Evolutionary conservation across 2,329 filamentous ascomycete genomes (phyloP), one percentile per base, ranked within the genome.

Genomic region (Pseudogymnoascus sp.): DNA sequence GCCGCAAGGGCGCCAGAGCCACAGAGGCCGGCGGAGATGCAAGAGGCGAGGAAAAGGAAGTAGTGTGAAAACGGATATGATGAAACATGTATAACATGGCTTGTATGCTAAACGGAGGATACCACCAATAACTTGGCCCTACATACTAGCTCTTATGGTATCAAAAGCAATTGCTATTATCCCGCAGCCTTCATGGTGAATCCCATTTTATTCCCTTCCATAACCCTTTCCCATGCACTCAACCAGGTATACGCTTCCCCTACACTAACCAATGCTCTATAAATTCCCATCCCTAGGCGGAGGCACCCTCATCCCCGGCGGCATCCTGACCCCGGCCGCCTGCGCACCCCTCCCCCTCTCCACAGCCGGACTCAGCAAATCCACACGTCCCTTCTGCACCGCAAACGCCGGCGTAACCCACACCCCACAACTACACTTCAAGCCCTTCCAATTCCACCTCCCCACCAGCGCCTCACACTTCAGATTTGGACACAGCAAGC

Each of bases 401-500:
- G 90, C 93, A 74, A 99, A 95, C 0, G 90, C 93, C 7, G 95
- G 93, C 61, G 92, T 90, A 21, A 97, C 83, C 93, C 95, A 98
- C 67, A 88, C 86, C 39, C 89, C 87, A 75, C 95, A 99, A 73
- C 87, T 95, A 78, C 95, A 99, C 74, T 87, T 87, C 82, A 97
- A 89, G 13, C 95, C 95, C 75, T 96, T 92, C 95, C 95, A 99
- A 62, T 93, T 90, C 73, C 97, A 99, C 71, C 95, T 90, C 41
- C 95, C 95, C 60, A 98, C 85, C 62, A 91, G 92, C 43, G 90
- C 86, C 57, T 84, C 85, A 75, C 95, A 99, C 72, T 88, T 89
- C 7, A 74, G 65, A 69, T 88, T 90, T 8, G 95, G 93, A 72
- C 95, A 99, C 65, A 87, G 84, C 34, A 99, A 80, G 8, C 93